Evolutionary conservation across 2,329 filamentous ascomycete species (phyloP), one percentile per base, ranked within the genome.

Genomic region (Aspergillus udagawae): DNA sequence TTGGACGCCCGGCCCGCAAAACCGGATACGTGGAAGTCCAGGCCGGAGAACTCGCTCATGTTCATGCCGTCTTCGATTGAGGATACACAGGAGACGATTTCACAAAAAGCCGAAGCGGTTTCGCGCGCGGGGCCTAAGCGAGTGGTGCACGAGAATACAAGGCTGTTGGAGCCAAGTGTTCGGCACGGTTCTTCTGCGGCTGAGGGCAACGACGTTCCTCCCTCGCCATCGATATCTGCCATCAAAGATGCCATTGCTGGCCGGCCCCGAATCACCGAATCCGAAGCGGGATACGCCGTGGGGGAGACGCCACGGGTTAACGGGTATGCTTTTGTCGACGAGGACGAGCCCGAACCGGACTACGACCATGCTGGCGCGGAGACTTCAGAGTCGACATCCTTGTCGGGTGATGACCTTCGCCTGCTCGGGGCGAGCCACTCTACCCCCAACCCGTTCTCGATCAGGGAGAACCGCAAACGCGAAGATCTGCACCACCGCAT

Each of bases 281-380:
- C 85, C 12, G 86, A 91, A 63, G 72, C 62, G 47, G 58, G 52
- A 3, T 83, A 79, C 59, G 80, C 80, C 1, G 89, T 87, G 17
- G 83, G 82, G 57, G 92, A 95, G 73, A 97, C 93, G 0, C 94
- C 93, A 0, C 83, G 91, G 2, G 90, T 97, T 0, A 96, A 95
- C 61, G 94, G 94, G 1, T 99, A 97, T 72, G 85, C 91, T 0
- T 97, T 96, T 74, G 92, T 99, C 38, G 92, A 96, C 64, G 91
- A 95, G 56, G 89, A 80, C 53, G 79, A 80, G 52, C 64, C 73
- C 8, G 77, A 78, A 17, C 64, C 29, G 7, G 52, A 51, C 12
- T 17, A 55, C 49, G 44, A 54, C 27, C 17, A 49, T 47, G 23
- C 52, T 8, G 42, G 58, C 2, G 44, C 44, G 10, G 20, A 47